phyloP scores from a whole-genome alignment of 148 eudicot species.

The Vaccinium myrtillus region DNA sequence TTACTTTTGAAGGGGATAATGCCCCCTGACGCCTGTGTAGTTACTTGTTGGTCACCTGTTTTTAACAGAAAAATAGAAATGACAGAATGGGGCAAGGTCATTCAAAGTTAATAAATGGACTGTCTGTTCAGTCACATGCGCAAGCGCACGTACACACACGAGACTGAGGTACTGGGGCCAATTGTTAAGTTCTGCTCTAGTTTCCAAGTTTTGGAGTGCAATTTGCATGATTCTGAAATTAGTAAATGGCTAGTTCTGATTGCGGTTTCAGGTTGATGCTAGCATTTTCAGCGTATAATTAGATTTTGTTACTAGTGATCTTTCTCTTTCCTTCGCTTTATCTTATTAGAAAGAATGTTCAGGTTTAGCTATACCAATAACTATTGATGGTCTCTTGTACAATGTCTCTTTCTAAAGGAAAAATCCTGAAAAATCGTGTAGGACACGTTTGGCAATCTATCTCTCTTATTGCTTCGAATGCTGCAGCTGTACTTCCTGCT shows the following conservation, averaged over 20 bases:
- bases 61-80: neutral
- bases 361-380: neutral
- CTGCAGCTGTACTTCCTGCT: slow-evolving; percentile 93
- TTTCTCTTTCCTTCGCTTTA: neutral
- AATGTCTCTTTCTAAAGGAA: slow-evolving; percentile 17
- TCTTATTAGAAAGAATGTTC: neutral
- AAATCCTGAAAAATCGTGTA: slow-evolving; percentile 43
- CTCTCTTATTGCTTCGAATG: slow-evolving; percentile 85
- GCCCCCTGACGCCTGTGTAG: neutral
- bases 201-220: neutral
- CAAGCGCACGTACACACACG: neutral
- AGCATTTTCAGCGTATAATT: neutral
- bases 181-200: neutral
- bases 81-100: neutral
- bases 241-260: neutral
- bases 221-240: neutral
- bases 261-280: neutral
- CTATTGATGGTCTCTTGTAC: slow-evolving; percentile 3
- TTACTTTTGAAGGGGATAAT: neutral
- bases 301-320: neutral
- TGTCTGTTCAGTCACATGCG: neutral
- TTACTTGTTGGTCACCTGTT: slow-evolving; percentile 1
- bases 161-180: neutral
- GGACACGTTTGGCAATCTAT: slow-evolving; percentile 89
- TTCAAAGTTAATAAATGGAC: neutral